Evolutionary conservation across 805 yeast species (phyloP).

Genomic region (Cyberlindnera petersonii): DNA sequence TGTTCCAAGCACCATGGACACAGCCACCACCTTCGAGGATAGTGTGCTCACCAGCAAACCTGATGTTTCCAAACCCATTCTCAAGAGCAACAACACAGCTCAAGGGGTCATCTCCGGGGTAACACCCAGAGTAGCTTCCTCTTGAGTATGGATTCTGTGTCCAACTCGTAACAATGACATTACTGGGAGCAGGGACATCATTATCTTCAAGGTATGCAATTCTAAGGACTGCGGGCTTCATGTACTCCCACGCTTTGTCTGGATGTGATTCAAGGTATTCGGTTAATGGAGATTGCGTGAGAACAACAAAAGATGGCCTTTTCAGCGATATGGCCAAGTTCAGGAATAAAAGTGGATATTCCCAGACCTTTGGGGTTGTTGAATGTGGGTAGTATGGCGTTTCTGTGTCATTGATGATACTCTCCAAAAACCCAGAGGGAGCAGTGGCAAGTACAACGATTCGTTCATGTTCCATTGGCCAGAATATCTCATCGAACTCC

Average conservation of each 20-base stretch:
- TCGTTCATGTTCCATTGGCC: slow-evolving; percentile 54
- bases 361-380: slow-evolving; percentile 36
- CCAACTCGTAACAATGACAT: slow-evolving; percentile 64
- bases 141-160: slow-evolving; percentile 70
- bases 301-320: slow-evolving; percentile 54
- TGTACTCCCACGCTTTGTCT: slow-evolving; percentile 50
- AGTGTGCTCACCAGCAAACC: slow-evolving; percentile 94
- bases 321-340: slow-evolving; percentile 47
- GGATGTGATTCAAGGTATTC: slow-evolving; percentile 49
- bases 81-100: slow-evolving; percentile 58
- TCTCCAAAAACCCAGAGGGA: slow-evolving; percentile 20
- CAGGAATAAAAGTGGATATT: slow-evolving; percentile 56
- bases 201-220: slow-evolving; percentile 13
- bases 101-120: slow-evolving; percentile 65
- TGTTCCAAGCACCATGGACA: slow-evolving; percentile 84
- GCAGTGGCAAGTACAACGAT: slow-evolving; percentile 43
- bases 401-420: slow-evolving; percentile 11
- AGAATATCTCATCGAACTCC: slow-evolving; percentile 60
- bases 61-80: slow-evolving; percentile 52
- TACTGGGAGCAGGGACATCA: slow-evolving; percentile 36
- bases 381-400: slow-evolving; percentile 1
- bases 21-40: slow-evolving; percentile 85
- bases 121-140: slow-evolving; percentile 79
- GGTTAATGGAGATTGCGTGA: slow-evolving; percentile 74
- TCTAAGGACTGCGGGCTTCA: slow-evolving; percentile 41